Evolutionary conservation across 1,284 basidiomycete genomes (phyloP).

Genomic region (Ceratobasidium papillatum): DNA sequence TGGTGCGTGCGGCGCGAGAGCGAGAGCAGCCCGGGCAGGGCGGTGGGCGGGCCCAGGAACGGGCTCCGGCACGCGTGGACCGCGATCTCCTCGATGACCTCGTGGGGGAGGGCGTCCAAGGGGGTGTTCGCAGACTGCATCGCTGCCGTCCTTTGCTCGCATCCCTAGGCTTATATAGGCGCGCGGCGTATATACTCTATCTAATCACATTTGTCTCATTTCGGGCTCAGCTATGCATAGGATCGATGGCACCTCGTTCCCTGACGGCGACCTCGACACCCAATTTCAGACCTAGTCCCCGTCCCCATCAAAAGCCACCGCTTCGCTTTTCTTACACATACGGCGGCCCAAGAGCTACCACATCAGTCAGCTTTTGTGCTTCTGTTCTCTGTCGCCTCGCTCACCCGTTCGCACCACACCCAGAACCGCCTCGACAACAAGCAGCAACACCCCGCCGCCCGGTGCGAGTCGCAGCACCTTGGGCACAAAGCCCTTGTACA

Average conservation of each 20-base stretch:
- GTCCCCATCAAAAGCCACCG: constrained; percentile 5
- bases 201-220: constrained; percentile 8
- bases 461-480: constrained; percentile 90
- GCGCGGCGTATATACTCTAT: neutral
- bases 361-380: neutral
- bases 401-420: constrained; percentile 53
- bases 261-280: constrained; percentile 19
- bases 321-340: constrained; percentile 10
- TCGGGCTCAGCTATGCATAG: neutral
- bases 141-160: neutral
- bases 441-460: constrained; percentile 91
- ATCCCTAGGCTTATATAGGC: constrained; percentile 12
- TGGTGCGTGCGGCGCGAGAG: constrained; percentile 49
- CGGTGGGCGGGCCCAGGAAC: constrained; percentile 38
- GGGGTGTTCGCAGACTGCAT: neutral
- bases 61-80: constrained; percentile 45
- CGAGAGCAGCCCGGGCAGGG: constrained; percentile 47
- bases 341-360: constrained; percentile 28
- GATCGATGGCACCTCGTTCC: constrained; percentile 1
- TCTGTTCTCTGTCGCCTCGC: neutral
- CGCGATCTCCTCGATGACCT: constrained; percentile 51
- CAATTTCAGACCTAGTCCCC: neutral
- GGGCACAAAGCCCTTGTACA: constrained; percentile 95
- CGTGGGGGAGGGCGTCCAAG: constrained; percentile 49
- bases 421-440: constrained; percentile 88